Percentiles rank a stretch among this genome's conserved stretches.
Evolutionary conservation across 257 asterid genomes (phyloP).

Genomic region (Capsicum baccatum): DNA sequence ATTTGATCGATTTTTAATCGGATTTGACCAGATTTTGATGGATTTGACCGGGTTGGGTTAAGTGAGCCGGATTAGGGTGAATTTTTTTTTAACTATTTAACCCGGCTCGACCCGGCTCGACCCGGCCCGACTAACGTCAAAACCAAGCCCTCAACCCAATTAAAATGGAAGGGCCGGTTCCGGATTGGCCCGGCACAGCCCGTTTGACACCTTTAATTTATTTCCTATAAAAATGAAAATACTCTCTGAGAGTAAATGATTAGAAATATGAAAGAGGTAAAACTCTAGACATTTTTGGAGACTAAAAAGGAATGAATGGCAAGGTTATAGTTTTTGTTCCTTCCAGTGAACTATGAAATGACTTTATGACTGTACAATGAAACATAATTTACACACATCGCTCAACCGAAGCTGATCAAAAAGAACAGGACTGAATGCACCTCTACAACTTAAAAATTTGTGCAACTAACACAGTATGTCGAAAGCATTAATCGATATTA

Average conservation of each 20-base stretch:
- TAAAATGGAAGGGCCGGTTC: too few relatives aligned
- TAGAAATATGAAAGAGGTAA: slow-evolving; percentile 2
- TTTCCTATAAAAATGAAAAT: neutral
- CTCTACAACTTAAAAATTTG: neutral
- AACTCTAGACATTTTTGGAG: neutral
- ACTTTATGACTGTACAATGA: neutral
- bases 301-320: slow-evolving; percentile 19
- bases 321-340: neutral
- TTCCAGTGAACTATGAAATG: slow-evolving; percentile 14
- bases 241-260: neutral
- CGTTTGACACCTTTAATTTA: too few relatives aligned
- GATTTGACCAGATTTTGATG: too few relatives aligned
- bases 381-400: neutral
- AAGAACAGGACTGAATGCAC: neutral
- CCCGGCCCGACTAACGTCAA: too few relatives aligned
- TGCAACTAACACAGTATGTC: neutral
- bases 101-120: too few relatives aligned
- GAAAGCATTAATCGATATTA: neutral
- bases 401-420: neutral
- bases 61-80: too few relatives aligned
- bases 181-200: too few relatives aligned
- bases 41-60: too few relatives aligned
- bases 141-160: too few relatives aligned
- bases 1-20: too few relatives aligned
- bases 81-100: too few relatives aligned